Base-by-base conservation (phyloP, 176 grass and related monocot species). In the Musa schizocarpa region DNA sequence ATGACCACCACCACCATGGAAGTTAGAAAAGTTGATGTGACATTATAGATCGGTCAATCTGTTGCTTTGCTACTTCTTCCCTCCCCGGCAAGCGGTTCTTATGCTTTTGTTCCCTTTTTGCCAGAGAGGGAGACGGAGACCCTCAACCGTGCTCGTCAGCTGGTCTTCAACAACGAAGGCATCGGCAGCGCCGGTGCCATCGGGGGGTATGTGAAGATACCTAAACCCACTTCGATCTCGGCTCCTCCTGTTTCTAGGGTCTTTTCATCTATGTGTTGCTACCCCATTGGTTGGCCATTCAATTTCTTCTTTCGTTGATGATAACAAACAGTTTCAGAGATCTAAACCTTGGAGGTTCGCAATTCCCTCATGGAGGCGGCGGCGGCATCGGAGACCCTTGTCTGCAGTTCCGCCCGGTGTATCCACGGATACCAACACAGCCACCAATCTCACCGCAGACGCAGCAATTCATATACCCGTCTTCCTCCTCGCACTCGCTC, bases 121-220 rank as follows among this genome's bases (percentile, higher is more conserved):
- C 51, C 74, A 99, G 96, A 99, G 87, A 99, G 91, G 77, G 96
- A 99, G 76, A 99, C 96, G 8, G 96, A 99, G 78, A 92, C 88
- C 61, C 96, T 99, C 62, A 95, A 92, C 74, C 91, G 96, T 61
- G 96, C 96, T 57, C 88, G 96, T 59, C 96, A 99, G 68, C 91
- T 99, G 68, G 91, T 95, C 63, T 99, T 99, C 84, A 88, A 88
- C 81, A 99, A 99, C 73, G 91, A 99, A 25, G 77, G 82, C 43
- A 86, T 95, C 54, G 77, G 82, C 5, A 22, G 82, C 50, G 54
- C 80, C 54, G 84, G 84, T 25, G 75, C 82, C 5, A 88, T 87
- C 48, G 84, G 88, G 74, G 89, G 91, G 96, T 95, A 67, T 9
- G 13, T 29, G 11, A 10, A 72, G 9, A 82, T 0, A 24, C 50